Conservation (phyloP, 2,329 filamentous ascomycete genomes). For the Aspergillus hortae region DNA sequence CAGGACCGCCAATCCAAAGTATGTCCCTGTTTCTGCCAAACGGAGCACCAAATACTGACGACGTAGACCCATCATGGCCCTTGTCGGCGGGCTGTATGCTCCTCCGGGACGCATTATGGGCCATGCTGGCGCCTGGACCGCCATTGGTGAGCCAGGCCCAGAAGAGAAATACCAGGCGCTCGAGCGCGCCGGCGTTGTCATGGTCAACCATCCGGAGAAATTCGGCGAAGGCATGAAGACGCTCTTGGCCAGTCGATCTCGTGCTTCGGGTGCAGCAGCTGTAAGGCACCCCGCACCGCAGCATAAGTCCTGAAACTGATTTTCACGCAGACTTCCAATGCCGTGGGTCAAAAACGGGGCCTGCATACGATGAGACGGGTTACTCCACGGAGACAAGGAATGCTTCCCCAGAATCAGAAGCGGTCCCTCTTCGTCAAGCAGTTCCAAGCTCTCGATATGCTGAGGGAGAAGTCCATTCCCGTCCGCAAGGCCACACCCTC, state of each 20-base stretch:
- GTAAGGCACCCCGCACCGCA: background rate
- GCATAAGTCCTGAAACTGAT: background rate
- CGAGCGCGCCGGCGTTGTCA: slow-evolving; percentile 62
- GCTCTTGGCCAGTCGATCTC: slow-evolving; percentile 48
- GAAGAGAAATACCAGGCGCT: slow-evolving; percentile 65
- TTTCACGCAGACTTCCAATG: background rate
- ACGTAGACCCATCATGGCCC: slow-evolving; percentile 66
- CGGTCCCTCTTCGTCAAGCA: slow-evolving; percentile 56
- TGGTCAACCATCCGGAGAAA: slow-evolving; percentile 73
- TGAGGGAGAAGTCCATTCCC: slow-evolving; percentile 50
- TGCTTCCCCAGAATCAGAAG: slow-evolving; percentile 32
- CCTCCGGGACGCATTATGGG: slow-evolving; percentile 68
- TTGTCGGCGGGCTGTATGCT: slow-evolving; percentile 66
- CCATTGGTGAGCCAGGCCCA: slow-evolving; percentile 63
- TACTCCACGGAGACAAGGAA: slow-evolving; percentile 3
- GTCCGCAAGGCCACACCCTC: slow-evolving; percentile 36
- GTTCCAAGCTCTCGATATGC: slow-evolving; percentile 53
- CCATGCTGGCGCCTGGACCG: slow-evolving; percentile 71
- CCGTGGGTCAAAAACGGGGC: slow-evolving; percentile 44
- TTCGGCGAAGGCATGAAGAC: slow-evolving; percentile 67
- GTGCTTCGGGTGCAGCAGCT: slow-evolving; percentile 20
- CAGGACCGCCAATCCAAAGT: slow-evolving; percentile 61
- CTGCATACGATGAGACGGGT: slow-evolving; percentile 48
- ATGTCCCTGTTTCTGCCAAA: slow-evolving; percentile 8
- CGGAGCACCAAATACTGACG: background rate